Base-by-base conservation (phyloP, 2,329 filamentous ascomycete genomes). In the Microdochium trichocladiopsis region DNA sequence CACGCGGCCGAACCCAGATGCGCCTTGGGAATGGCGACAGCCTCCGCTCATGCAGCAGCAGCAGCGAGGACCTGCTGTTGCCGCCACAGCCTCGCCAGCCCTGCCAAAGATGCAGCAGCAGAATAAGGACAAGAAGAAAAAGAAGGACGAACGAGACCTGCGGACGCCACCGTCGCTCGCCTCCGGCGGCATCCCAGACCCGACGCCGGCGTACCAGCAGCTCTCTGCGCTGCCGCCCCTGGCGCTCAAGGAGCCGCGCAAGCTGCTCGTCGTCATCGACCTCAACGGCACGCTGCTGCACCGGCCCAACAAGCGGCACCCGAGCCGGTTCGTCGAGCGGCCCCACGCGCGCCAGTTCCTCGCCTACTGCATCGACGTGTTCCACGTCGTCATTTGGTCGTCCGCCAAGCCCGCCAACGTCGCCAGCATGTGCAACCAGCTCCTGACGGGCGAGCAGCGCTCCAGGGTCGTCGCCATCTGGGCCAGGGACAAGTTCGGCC, bases 281-380 rank as follows among this genome's bases (percentile, higher is more conserved):
- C 80, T 99, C 36, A 99, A 97, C 67, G 94, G 94, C 56, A 96
- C 93, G 0, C 77, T 99, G 1, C 79, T 97, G 33, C 78, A 81
- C 70, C 87, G 94, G 4, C 85, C 83, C 9, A 75, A 74, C 50
- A 73, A 74, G 47, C 66, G 65, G 24, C 62, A 70, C 2, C 73
- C 76, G 3, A 77, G 73, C 10, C 65, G 67, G 43, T 88, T 91
- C 64, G 70, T 83, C 45, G 71, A 78, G 57, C 86, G 94, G 1
- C 88, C 88, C 0, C 77, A 84, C 57, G 78, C 94, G 1, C 61
- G 72, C 2, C 58, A 71, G 0, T 96, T 99, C 67, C 71, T 97
- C 3, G 63, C 77, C 25, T 90, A 91, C 66, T 80, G 92, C 58
- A 77, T 95, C 59, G 70, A 79, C 12, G 84, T 85, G 53, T 93